phyloP scores from a whole-genome alignment of 306 rosid species.

The Datisca glomerata region DNA sequence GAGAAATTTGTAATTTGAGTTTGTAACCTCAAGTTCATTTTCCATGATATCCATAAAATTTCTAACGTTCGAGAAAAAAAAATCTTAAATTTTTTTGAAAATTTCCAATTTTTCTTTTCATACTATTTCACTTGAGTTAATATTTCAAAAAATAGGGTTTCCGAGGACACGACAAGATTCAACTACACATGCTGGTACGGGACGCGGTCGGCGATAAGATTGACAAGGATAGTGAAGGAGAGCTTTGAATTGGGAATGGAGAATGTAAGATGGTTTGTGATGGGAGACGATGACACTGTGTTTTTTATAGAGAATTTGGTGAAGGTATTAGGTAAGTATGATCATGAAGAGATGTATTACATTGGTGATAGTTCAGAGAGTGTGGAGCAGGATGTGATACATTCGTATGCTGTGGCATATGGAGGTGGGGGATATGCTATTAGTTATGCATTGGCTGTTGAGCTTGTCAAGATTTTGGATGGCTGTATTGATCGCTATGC shows the following conservation, averaged over 20 bases:
- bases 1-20: too few relatives aligned
- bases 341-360: slow-evolving; percentile 72
- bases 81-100: too few relatives aligned
- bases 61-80: too few relatives aligned
- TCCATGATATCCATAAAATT: too few relatives aligned
- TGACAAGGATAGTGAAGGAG: slow-evolving; percentile 68
- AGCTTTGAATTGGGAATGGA: slow-evolving; percentile 47
- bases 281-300: slow-evolving; percentile 86
- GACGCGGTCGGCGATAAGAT: slow-evolving; percentile 48
- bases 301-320: slow-evolving; percentile 51
- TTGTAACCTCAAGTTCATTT: too few relatives aligned
- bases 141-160: too few relatives aligned
- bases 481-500: slow-evolving; percentile 59
- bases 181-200: slow-evolving; percentile 50
- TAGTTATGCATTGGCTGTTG: slow-evolving; percentile 52
- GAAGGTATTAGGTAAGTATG: slow-evolving; percentile 47
- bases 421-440: slow-evolving; percentile 79
- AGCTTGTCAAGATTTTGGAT: slow-evolving; percentile 48
- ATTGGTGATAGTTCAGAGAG: slow-evolving; percentile 70
- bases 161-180: slow-evolving; percentile 36
- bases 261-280: slow-evolving; percentile 64
- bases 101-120: too few relatives aligned
- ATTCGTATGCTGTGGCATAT: slow-evolving; percentile 46
- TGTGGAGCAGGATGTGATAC: slow-evolving; percentile 45
- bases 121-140: too few relatives aligned